Evolutionary conservation across 768 basidiomycete genomes (phyloP), one percentile per base, ranked within the genome.

Genomic region (Sporobolomyces roseus): DNA sequence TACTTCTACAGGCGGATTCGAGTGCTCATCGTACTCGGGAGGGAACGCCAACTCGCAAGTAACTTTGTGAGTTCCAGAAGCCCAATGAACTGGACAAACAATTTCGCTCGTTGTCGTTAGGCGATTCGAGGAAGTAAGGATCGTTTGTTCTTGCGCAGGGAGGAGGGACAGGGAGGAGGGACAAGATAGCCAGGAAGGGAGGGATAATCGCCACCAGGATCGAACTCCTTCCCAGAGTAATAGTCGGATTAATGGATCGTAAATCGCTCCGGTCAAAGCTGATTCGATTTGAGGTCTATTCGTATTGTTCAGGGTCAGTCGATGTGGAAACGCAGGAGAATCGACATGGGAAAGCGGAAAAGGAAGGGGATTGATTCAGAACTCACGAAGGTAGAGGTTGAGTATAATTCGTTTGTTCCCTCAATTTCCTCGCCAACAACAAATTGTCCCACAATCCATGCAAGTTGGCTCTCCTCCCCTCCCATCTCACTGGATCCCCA

Each of bases 141-240:
- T 48, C 59, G 72, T 50, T 36, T 43, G 66, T 27, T 62, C 33
- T 25, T 61, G 32, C 65, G 67, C 63, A 38, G 14, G 62, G 46
- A 73, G 75, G 6, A 56, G 45, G 43, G 69, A 62, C 38, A 60
- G n/a, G 54, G 5, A 71, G 73, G 8, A 41, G 12, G 89, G 86
- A 78, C 93, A 96, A 12, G 71, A 58, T 38, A 90, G 79, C 93
- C 93, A 93, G 9, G 75, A 65, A 3, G 81, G 77, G 21, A 87
- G 70, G 33, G 89, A 85, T 54, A 83, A 78, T 19, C 81, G 77
- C 87, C 88, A 93, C 76, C 84, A 83, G 49, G 83, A 79, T 35
- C 88, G 81, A 32, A 93, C 78, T 54, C 93, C 93, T 78, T 97
- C 91, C 84, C 85, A 86, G 75, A 93, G 83, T 68, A 97, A 84